Conservation (phyloP, 2,329 filamentous ascomycete species). For the Fusarium camptoceras region DNA sequence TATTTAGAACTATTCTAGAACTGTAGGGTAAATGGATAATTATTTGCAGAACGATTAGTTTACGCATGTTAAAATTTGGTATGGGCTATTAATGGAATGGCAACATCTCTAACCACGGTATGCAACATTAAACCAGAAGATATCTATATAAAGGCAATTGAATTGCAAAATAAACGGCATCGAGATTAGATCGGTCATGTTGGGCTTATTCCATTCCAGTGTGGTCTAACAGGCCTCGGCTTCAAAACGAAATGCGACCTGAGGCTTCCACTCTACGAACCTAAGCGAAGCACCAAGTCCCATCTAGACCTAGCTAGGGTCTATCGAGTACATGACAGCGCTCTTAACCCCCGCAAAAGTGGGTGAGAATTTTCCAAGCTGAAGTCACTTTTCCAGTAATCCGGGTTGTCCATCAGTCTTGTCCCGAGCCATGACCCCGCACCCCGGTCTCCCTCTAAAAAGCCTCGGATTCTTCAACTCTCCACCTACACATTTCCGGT, state of each 20-base stretch:
- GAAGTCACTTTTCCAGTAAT: neutral
- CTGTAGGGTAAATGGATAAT: too few species aligned
- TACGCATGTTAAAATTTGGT: neutral
- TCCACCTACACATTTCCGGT: slow-evolving; percentile 24
- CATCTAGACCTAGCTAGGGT: neutral
- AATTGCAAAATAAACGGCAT: neutral
- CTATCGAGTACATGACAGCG: neutral
- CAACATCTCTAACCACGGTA: too few species aligned
- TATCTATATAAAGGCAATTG: neutral
- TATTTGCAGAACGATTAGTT: neutral
- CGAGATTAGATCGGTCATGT: neutral
- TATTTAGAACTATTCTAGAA: too few species aligned
- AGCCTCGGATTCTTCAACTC: slow-evolving; percentile 8
- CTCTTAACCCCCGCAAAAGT: neutral
- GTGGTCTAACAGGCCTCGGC: neutral
- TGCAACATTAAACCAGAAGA: too few species aligned
- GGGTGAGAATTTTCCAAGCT: neutral
- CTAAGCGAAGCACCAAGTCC: neutral
- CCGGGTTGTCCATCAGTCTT: neutral
- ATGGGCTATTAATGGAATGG: too few species aligned
- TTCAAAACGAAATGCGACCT: neutral
- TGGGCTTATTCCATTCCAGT: accelerated
- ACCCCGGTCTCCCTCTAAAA: neutral
- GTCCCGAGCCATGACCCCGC: slow-evolving; percentile 6
- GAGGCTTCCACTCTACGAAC: neutral